Base-by-base conservation (phyloP, 306 rosid genomes). In the Quillaja saponaria region DNA sequence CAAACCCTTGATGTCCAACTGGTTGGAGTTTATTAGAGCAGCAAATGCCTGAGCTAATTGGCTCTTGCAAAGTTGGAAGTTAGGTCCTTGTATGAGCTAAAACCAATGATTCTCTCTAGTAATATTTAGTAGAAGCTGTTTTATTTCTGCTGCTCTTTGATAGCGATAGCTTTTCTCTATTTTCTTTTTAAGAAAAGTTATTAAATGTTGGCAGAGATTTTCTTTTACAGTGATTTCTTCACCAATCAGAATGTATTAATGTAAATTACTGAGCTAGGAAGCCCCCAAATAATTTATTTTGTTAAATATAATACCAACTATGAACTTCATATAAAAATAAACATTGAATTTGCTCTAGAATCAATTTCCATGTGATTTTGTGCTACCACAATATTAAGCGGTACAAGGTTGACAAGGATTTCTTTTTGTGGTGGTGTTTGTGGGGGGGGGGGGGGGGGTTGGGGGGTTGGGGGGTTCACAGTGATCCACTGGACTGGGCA, bases 1-100 rank as follows among this genome's bases (percentile, higher is more conserved):
- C 40, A 46, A 54, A 48, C 16, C 21, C 49, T 39, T 53, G 10
- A 55, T 8, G 39, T 49, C 34, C 34, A 49, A 33, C 67, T 28
- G 8, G 3, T 25, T 54, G 20, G 31, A 20, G 35, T 49, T 63
- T 67, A 33, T 39, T 6, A 39, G 33, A 34, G 40, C 10, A 56
- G 18, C 17, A 6, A 39, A 17, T 13, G 10, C 13, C 21, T 25
- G 11, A 35, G 10, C 9, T 37, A 56, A 8, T 11, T 15, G 46
- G 35, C n/a, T 12, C 45, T 25, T 17, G 8, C n/a, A 19, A 14
- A 20, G 7, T n/a, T 41, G 14, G 63, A 12, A 13, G 41, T 41
- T 25, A 17, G 17, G 52, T 18, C 6, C 8, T 7, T 14, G 16
- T 7, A 41, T 59, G 28, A 25, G 40, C 52, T 28, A 38, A 33